Evolutionary conservation across 164 flowering plant species (phyloP), one percentile per base, ranked within the genome.

Genomic region (Annona squamosa): DNA sequence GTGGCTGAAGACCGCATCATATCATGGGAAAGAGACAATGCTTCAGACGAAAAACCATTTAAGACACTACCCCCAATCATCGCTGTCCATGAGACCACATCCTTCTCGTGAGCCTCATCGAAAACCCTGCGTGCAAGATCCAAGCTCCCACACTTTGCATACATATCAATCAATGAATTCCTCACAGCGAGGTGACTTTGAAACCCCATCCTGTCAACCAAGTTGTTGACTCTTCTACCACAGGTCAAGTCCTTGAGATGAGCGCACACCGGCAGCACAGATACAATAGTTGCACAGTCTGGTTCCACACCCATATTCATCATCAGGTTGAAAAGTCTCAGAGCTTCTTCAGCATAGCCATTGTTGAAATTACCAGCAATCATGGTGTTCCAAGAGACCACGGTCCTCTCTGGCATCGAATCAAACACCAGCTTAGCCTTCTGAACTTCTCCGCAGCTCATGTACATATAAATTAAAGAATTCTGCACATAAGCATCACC

Each of bases 71-170:
- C 95, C 57, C 82, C 84, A 18, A 89, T 84, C 88, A 91, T 76
- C 7, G 92, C 75, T 47, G 91, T 88, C 97, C 97, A 92, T 2
- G 91, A 83, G 26, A 88, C 85, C 41, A 92, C 92, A 82, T 91
- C 91, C 76, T 83, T 88, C 71, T 77, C 83, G 45, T n/a, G 66
- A 86, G 81, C 85, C 73, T 72, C 79, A 69, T 88, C 81, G 68
- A 92, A 86, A 46, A 89, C 78, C 17, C 13, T 18, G 48, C 83
- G 67, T n/a, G 97, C 97, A 63, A 87, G 89, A 65, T 67, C 78
- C 77, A 90, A 68, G 45, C 77, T 73, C 48, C 88, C 86, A 69
- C 94, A 89, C 75, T 85, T 90, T 9, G 79, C 84, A 79, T 89
- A 90, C 95, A 89, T 90, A 79, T 89, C 91, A 44, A 92, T 74